phyloP scores from a whole-genome alignment of 768 basidiomycete genomes.

The Suillus paluster region DNA sequence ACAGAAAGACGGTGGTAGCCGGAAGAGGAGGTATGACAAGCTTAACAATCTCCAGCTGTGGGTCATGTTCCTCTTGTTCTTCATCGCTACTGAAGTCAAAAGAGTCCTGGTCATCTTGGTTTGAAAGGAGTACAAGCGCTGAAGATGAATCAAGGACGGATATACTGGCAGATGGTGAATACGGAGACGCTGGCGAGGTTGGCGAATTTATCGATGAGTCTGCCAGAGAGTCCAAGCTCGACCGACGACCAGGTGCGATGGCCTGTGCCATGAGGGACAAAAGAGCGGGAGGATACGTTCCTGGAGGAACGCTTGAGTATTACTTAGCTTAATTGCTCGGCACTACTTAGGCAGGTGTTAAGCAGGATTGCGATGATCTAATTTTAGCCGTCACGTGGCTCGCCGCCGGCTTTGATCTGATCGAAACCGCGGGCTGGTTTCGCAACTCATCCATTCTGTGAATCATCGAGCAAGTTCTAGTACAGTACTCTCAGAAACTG shows the following conservation, averaged over 20 bases:
- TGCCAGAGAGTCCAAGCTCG: constrained; percentile 17
- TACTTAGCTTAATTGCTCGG: background rate
- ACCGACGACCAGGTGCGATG: constrained; percentile 11
- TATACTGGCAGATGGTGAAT: constrained; percentile 16
- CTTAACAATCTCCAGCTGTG: constrained; percentile 13
- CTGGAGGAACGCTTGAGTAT: constrained; percentile 5
- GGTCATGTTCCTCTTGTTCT: constrained; percentile 29
- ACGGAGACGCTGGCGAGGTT: constrained; percentile 6
- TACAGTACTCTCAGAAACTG: too few species aligned
- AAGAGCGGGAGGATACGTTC: constrained; percentile 11
- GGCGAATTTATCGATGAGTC: constrained; percentile 2
- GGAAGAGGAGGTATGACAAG: constrained; percentile 51
- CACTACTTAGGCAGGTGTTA: too few species aligned
- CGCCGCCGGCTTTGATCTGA: background rate
- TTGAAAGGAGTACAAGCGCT: constrained; percentile 66
- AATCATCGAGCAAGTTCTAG: too few species aligned
- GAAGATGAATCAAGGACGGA: constrained; percentile 47
- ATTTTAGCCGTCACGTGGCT: constrained; percentile 1
- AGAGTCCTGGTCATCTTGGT: constrained; percentile 47
- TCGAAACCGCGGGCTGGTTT: too few species aligned
- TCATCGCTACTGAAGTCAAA: constrained; percentile 49
- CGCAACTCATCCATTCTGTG: too few species aligned
- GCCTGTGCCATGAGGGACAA: constrained; percentile 14
- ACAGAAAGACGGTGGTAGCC: constrained; percentile 63
- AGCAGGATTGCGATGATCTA: background rate